Evolutionary conservation across 2,329 filamentous ascomycete species (phyloP), one percentile per base, ranked within the genome.

Genomic region (Neocucurbitaria cava): DNA sequence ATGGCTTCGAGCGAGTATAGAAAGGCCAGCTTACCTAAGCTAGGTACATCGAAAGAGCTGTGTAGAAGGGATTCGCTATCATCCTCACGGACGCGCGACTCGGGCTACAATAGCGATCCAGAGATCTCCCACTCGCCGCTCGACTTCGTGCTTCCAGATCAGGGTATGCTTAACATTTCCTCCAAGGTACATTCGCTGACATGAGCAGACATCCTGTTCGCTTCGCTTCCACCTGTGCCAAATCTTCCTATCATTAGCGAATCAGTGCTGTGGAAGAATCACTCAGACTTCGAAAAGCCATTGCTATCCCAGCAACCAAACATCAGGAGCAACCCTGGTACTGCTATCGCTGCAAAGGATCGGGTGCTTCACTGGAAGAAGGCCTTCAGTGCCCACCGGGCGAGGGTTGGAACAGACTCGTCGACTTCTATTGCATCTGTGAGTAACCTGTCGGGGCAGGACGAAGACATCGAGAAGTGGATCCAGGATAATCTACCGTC

Each of bases 61-160:
- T 40, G 48, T 33, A 59, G 69, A 39, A 58, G 68, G 47, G 69
- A 71, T 45, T 69, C 64, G 30, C 45, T 71, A 21, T 67, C 62
- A 10, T 71, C 67, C 3, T 65, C 63, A 5, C 62, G 59, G 40
- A 71, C 69, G 8, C 52, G 61, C 8, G 69, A 72, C 44, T 72
- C 69, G n/a, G 69, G 69, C 6, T 72, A 72, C 50, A 68, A 60
- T 35, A 71, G 68, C 51, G 66, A 72, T 26, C 59, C 59, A 7
- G 69, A 72, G 24, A 40, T 62, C 17, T 62, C 65, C 38, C 52
- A 68, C 35, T 72, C 68, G 10, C 68, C 68, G 8, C 54, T 69
- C 18, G 68, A 71, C 18, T 54, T 63, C 38, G 41, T 46, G 13
- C 49, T 38, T 18, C 40, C 49, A 10, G 55, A 65, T 26, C 60